Evolutionary conservation across 208 protist genomes (phyloP), one percentile per base, ranked within the genome.

Genomic region (Acanthamoeba lenticulata): DNA sequence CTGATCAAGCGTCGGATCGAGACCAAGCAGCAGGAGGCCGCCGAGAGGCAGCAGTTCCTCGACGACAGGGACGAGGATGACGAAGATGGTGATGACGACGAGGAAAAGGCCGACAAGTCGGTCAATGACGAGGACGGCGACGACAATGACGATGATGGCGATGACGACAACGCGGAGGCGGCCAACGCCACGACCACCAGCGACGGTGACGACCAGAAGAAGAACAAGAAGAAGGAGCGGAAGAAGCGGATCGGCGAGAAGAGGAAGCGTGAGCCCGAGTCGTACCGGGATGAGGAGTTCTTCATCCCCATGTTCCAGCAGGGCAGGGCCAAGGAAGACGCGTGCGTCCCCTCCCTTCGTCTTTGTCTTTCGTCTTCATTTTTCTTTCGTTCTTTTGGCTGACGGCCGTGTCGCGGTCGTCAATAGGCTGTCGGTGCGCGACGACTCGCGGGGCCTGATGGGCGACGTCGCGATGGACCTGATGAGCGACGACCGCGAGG

Each of bases 251-350:
- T n/a, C n/a, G n/a, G n/a, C n/a, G n/a, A 86, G 42, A 86, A 86
- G 77, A 27, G 47, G 1, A 86, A 57, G 77, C 77, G 44, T 21
- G 52, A 57, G 52, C 52, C 52, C 21, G 77, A 86, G 29, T 34
- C 44, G n/a, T 86, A n/a, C 27, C 9, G 77, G 21, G 85, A 91
- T 32, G 85, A 91, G 34, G 85, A 91, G 40, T 69, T 38, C 55
- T 91, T 91, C 57, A 42, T 91, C 5, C 44, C 49, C 38, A 38
- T 69, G 55, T 91, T 91, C 55, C 52, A 38, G n/a, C 42, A 91
- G 85, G 40, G 40, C 57, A 60, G 34, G 36, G 36, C 29, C 55
- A 91, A 91, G 40, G 85, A 91, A 44, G 85, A 60, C 47, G 85
- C 85, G 85, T 91, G 40, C 32, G 85, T 29, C 49, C 21, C 32